Percentiles rank a stretch among this genome's conserved stretches.
phyloP scores from a whole-genome alignment of 164 flowering plant species.

The Macadamia integrifolia region DNA sequence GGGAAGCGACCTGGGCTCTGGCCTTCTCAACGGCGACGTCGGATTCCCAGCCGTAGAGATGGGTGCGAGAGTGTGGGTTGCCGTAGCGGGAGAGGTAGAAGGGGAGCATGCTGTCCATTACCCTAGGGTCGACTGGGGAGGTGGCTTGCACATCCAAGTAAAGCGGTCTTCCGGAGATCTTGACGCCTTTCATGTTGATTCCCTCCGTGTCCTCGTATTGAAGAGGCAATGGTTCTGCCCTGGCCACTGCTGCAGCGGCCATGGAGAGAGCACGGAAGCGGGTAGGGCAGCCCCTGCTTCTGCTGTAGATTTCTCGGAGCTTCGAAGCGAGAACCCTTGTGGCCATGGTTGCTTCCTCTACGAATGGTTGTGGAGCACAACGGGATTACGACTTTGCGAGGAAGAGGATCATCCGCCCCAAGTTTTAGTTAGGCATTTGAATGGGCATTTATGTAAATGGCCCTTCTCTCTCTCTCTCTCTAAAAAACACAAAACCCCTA shows the following conservation, averaged over 20 bases:
- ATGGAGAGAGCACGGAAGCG: slow-evolving; percentile 27
- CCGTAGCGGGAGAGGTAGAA: slow-evolving; percentile 66
- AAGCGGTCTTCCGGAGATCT: slow-evolving; percentile 74
- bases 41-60: slow-evolving; percentile 96
- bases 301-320: slow-evolving; percentile 22
- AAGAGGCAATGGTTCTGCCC: slow-evolving; percentile 7
- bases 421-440: too few species aligned
- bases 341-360: slow-evolving; percentile 26
- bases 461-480: too few species aligned
- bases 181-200: slow-evolving; percentile 73
- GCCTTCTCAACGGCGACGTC: slow-evolving; percentile 80
- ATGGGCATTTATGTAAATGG: too few species aligned
- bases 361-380: too few species aligned
- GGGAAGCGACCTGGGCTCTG: slow-evolving; percentile 64
- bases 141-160: slow-evolving; percentile 96
- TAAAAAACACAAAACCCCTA: too few species aligned
- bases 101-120: slow-evolving; percentile 88
- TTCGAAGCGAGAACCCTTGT: slow-evolving; percentile 37
- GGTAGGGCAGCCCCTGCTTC: not conserved
- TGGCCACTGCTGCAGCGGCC: slow-evolving; percentile 39
- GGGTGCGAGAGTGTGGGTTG: slow-evolving; percentile 96
- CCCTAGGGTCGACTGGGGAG: slow-evolving; percentile 90
- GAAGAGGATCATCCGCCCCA: too few species aligned
- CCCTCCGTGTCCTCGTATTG: slow-evolving; percentile 24
- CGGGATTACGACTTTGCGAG: too few species aligned